Conservation (phyloP, 805 yeast species). For the Starmera amethionina region DNA sequence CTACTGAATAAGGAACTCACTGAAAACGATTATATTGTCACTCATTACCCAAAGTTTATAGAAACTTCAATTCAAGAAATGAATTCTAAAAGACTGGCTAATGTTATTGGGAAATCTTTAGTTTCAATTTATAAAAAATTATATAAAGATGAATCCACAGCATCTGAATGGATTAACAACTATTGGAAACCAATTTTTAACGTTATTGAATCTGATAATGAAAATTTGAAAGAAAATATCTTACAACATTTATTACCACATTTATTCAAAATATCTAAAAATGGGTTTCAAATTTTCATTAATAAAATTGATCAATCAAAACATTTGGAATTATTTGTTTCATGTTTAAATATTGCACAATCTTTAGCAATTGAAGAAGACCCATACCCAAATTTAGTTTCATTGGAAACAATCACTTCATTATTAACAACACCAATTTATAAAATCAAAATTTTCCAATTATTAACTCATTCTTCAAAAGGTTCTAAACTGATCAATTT, state of each 20-base stretch:
- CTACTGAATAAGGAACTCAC: slow-evolving; percentile 36
- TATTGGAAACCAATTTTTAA: slow-evolving; percentile 15
- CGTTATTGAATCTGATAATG: slow-evolving; percentile 4
- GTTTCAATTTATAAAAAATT: slow-evolving; percentile 28
- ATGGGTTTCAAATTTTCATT: slow-evolving; percentile 31
- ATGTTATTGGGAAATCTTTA: slow-evolving; percentile 52
- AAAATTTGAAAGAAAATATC: slow-evolving; percentile 28
- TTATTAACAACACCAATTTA: slow-evolving; percentile 36
- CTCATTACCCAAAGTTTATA: slow-evolving; percentile 36
- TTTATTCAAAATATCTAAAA: slow-evolving; percentile 43
- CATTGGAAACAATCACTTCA: slow-evolving; percentile 20
- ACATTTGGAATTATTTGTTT: slow-evolving; percentile 33
- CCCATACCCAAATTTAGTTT: slow-evolving; percentile 32
- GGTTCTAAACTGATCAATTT: slow-evolving; percentile 47
- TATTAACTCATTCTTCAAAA: slow-evolving; percentile 52
- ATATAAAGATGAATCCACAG: slow-evolving; percentile 20
- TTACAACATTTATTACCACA: slow-evolving; percentile 53
- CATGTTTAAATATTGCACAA: slow-evolving; percentile 56
- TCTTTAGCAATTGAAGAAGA: slow-evolving; percentile 43
- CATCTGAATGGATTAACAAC: slow-evolving; percentile 11
- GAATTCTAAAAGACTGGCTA: slow-evolving; percentile 53
- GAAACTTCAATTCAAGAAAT: slow-evolving; percentile 38
- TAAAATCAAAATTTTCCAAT: slow-evolving; percentile 47
- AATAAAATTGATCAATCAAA: slow-evolving; percentile 15
- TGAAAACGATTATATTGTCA: slow-evolving; percentile 31